Percentiles rank a stretch among this genome's conserved stretches.
These are phyloP conservation scores for Rhexocercosporidium sp. DNA, from an alignment of 2,329 filamentous ascomycete genomes.

Conservation along the genomic window DNA sequence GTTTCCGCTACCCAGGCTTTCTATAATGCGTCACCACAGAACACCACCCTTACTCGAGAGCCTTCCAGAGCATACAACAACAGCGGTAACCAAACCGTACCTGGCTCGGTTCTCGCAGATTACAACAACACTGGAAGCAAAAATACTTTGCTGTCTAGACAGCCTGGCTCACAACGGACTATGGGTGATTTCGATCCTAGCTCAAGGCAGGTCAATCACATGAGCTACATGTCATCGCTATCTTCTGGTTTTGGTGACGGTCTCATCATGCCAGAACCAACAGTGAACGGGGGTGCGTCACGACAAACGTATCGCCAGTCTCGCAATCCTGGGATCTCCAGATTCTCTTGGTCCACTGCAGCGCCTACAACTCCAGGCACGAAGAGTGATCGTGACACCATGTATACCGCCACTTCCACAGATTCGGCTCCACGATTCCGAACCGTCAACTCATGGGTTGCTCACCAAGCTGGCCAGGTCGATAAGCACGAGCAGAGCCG, in stretches of 20 bases:
- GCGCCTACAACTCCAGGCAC: constrained; percentile 20
- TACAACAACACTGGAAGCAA: constrained; percentile 23
- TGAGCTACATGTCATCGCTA: constrained; percentile 59
- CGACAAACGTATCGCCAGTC: constrained; percentile 33
- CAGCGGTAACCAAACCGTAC: constrained; percentile 20
- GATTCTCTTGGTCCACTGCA: constrained; percentile 41
- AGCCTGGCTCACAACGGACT: constrained; percentile 28
- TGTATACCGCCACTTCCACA: constrained; percentile 40
- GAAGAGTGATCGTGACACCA: constrained; percentile 38
- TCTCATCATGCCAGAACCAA: constrained; percentile 53
- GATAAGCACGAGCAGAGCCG: constrained; percentile 52
- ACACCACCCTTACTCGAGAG: constrained; percentile 20
- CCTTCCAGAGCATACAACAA: constrained; percentile 16
- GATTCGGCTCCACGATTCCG: constrained; percentile 57
- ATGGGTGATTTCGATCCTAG: constrained; percentile 33
- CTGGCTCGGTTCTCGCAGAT: constrained; percentile 13
- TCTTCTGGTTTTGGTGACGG: constrained; percentile 70
- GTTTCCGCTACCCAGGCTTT: constrained; percentile 13
- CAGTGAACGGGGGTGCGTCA: constrained; percentile 16
- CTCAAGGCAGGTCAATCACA: constrained; percentile 32
- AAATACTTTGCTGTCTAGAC: not conserved
- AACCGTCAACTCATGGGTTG: constrained; percentile 67
- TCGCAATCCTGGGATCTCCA: constrained; percentile 25
- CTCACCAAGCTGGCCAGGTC: constrained; percentile 63
- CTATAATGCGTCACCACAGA: constrained; percentile 13